Percentiles rank a stretch among this genome's conserved stretches.
Evolutionary conservation across 305 asterid species (phyloP).

Genomic region (Fraxinus platypoda): DNA sequence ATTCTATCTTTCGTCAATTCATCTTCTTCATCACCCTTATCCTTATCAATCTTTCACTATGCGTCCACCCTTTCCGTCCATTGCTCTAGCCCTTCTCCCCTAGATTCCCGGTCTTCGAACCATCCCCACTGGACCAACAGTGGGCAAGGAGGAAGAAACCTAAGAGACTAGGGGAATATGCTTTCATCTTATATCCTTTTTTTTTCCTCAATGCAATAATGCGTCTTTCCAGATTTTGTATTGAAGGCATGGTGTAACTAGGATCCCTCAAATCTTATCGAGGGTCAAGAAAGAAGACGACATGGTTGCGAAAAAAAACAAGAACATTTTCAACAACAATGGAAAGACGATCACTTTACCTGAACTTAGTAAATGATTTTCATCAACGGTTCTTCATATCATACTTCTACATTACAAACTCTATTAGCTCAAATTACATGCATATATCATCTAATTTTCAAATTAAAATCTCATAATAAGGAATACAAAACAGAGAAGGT

Average conservation of each 20-base stretch:
- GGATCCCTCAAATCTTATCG: background rate
- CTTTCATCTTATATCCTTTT: background rate
- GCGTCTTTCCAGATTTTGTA: background rate
- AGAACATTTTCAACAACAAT: background rate
- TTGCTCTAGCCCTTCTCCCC: background rate
- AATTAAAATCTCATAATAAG: background rate
- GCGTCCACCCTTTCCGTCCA: background rate
- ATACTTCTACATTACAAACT: background rate
- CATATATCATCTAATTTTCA: background rate
- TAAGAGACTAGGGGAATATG: background rate
- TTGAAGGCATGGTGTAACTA: background rate
- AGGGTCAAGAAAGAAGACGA: background rate
- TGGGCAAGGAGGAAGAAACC: background rate
- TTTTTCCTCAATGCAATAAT: too few species aligned
- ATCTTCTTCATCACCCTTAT: background rate
- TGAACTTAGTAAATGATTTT: background rate
- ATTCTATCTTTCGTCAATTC: background rate
- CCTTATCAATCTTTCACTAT: background rate
- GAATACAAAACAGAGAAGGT: background rate
- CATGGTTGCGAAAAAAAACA: background rate
- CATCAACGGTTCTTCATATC: background rate
- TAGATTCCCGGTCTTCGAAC: background rate
- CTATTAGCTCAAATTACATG: background rate
- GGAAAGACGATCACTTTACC: background rate
- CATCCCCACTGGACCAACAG: background rate